Percentiles rank a stretch among this genome's conserved stretches.
Conservation (phyloP, 805 yeast genomes). For the Torulaspora indica region DNA sequence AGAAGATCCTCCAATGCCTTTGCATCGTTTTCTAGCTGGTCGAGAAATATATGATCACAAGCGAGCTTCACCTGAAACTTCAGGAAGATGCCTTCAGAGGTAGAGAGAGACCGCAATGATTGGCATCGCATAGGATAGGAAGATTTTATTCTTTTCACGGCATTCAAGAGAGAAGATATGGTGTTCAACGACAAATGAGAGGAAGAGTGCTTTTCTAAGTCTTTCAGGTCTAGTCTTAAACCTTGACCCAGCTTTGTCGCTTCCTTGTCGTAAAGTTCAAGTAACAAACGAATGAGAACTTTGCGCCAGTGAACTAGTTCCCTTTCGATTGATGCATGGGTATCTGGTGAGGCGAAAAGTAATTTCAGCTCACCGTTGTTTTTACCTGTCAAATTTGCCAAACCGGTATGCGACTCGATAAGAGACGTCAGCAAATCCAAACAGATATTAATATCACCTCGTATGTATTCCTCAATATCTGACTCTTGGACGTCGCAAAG, state of each 20-base stretch:
- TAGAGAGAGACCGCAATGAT: constrained; percentile 21
- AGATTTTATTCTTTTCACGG: constrained; percentile 35
- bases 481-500: background rate
- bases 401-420: background rate
- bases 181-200: constrained; percentile 40
- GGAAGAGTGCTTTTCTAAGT: constrained; percentile 37
- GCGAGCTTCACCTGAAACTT: constrained; percentile 47
- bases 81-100: constrained; percentile 29
- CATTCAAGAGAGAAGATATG: constrained; percentile 38
- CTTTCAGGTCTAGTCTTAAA: constrained; percentile 35
- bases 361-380: background rate
- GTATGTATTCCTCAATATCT: background rate
- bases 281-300: constrained; percentile 42
- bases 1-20: constrained; percentile 41
- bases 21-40: constrained; percentile 54
- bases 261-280: constrained; percentile 31
- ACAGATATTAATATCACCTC: background rate
- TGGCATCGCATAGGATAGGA: constrained; percentile 24
- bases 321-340: constrained; percentile 34
- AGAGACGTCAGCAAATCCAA: background rate
- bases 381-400: background rate
- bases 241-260: constrained; percentile 34
- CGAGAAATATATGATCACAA: constrained; percentile 52
- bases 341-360: background rate
- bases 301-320: constrained; percentile 59